These are phyloP conservation scores for Apiotrichum sp. DNA, from an alignment of 1,284 basidiomycete species.

Conservation along the genomic window DNA sequence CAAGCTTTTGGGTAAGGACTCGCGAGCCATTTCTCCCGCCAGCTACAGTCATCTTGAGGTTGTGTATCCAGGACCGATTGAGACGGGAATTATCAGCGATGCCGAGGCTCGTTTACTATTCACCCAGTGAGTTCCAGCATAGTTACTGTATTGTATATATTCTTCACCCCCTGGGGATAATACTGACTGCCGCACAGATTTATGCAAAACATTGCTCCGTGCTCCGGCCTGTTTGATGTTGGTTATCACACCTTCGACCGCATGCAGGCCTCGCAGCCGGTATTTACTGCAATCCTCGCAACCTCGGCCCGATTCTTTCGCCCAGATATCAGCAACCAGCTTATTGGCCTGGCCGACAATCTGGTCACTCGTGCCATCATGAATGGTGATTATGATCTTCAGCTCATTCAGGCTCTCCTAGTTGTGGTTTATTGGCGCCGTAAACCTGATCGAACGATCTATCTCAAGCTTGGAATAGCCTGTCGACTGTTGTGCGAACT, in stretches of 20 bases:
- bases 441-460: constrained; percentile 15
- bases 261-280: background rate
- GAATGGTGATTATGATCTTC: constrained; percentile 10
- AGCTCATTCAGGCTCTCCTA: constrained; percentile 16
- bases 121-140: constrained; percentile 5
- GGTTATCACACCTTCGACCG: constrained; percentile 15
- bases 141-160: too few relatives aligned
- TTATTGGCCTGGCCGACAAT: constrained; percentile 11
- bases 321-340: constrained; percentile 10
- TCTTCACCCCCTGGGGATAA: too few relatives aligned
- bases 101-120: constrained; percentile 7
- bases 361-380: constrained; percentile 16
- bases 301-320: constrained; percentile 19
- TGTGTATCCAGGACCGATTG: constrained; percentile 1
- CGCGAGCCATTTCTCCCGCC: background rate
- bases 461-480: constrained; percentile 24
- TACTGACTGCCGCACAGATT: background rate
- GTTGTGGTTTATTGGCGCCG: constrained; percentile 16
- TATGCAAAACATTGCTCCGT: background rate
- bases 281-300: constrained; percentile 25
- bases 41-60: background rate
- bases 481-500: constrained; percentile 23
- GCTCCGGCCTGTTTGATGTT: constrained; percentile 8
- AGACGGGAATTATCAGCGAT: constrained; percentile 3
- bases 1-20: background rate